phyloP scores from a whole-genome alignment of 1,139 yeast genomes.

The Candida sp. region DNA sequence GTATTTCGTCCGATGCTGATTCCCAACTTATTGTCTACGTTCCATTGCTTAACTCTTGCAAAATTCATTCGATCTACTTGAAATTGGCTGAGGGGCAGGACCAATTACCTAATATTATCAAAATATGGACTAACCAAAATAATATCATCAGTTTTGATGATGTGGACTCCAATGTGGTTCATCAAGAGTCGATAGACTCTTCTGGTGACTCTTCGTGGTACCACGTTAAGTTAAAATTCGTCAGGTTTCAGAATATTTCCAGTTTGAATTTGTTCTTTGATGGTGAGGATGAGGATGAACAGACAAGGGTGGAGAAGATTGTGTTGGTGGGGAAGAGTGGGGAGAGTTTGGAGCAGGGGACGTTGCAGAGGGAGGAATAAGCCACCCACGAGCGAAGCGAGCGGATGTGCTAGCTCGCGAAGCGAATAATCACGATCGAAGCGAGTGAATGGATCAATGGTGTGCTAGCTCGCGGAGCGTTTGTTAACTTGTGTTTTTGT shows the following conservation, averaged over 20 bases:
- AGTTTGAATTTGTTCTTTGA: slow-evolving; percentile 55
- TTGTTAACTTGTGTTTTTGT: no score
- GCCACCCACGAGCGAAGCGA: background rate
- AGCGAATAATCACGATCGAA: no score
- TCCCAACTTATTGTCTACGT: slow-evolving; percentile 54
- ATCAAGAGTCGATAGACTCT: slow-evolving; percentile 30
- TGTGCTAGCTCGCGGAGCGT: no score
- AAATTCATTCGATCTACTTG: slow-evolving; percentile 50
- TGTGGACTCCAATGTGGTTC: slow-evolving; percentile 28
- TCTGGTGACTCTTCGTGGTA: slow-evolving; percentile 55
- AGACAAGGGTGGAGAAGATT: slow-evolving; percentile 50
- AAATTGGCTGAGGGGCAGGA: slow-evolving; percentile 30
- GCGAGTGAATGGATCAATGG: no score
- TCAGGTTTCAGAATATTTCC: slow-evolving; percentile 62
- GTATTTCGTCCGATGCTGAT: slow-evolving; percentile 58
- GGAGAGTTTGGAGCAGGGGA: slow-evolving; percentile 43
- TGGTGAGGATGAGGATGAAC: slow-evolving; percentile 62
- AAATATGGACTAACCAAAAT: slow-evolving; percentile 55
- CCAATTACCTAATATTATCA: slow-evolving; percentile 47
- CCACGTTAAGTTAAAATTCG: slow-evolving; percentile 53
- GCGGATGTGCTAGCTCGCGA: no score
- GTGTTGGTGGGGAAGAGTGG: slow-evolving; percentile 57
- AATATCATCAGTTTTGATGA: slow-evolving; percentile 58
- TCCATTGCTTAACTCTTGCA: slow-evolving; percentile 53
- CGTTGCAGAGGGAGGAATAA: background rate